phyloP scores from a whole-genome alignment of 164 flowering plant species.

The Tinospora cordifolia region DNA sequence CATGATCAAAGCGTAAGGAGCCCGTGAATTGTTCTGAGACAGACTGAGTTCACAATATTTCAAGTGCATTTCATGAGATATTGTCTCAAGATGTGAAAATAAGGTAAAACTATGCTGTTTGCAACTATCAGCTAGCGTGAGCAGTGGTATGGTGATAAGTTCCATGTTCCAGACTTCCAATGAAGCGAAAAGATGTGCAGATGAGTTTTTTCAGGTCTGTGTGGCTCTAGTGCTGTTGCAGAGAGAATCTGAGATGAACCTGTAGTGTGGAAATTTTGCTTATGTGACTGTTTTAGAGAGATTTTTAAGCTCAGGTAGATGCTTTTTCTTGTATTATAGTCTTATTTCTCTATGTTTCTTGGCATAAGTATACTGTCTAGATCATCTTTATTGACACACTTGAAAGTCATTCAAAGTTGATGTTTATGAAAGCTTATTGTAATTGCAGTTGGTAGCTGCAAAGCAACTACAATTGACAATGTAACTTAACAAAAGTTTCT shows the following conservation, averaged over 20 bases:
- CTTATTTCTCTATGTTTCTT: no score
- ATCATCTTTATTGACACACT: no score
- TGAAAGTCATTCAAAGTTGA: no score
- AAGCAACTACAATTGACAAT: no score
- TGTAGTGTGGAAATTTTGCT: neutral
- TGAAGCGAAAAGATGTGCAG: neutral
- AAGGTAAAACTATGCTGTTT: neutral
- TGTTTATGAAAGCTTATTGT: no score
- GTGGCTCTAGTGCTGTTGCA: no score
- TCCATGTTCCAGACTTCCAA: neutral
- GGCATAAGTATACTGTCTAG: no score
- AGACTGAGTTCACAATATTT: neutral
- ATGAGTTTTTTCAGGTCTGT: no score
- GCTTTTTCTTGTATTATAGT: no score
- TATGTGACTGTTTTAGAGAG: neutral
- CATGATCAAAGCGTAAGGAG: neutral
- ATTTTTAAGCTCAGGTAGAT: neutral
- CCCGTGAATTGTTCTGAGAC: neutral
- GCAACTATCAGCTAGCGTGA: neutral
- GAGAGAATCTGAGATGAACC: no score
- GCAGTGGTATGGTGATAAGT: neutral
- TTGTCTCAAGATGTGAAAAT: neutral
- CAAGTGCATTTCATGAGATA: neutral
- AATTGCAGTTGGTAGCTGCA: no score
- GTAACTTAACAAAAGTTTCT: no score